These are phyloP conservation scores for Plectosphaerella plurivora DNA, from an alignment of 2,329 filamentous ascomycete genomes.

Conservation along the genomic window DNA sequence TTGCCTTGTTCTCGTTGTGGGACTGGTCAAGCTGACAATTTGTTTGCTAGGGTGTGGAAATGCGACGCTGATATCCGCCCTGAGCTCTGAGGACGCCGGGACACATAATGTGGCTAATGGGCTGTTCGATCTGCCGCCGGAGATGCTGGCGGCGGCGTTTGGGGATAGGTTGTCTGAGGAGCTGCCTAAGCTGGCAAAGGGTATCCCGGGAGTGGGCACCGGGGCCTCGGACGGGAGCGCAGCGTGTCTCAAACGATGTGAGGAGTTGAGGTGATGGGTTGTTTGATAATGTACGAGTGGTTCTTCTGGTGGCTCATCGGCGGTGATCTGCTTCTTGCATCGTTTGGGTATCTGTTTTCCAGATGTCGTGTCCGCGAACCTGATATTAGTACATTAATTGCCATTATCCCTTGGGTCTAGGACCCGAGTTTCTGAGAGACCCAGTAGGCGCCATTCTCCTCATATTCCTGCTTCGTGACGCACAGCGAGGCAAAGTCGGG, in stretches of 20 bases:
- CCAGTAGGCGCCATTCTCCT: constrained; percentile 77
- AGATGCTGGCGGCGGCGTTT: constrained; percentile 37
- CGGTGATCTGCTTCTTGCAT: no score
- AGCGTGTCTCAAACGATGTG: constrained; percentile 10
- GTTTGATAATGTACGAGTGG: no score
- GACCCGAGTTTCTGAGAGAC: constrained; percentile 64
- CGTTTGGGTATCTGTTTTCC: background rate
- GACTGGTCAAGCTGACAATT: background rate
- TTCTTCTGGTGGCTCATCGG: no score
- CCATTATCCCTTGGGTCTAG: background rate
- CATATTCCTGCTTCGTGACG: constrained; percentile 87
- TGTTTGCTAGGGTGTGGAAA: constrained; percentile 38
- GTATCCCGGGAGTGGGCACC: constrained; percentile 13
- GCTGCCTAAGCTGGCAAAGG: constrained; percentile 8
- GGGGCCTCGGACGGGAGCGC: constrained; percentile 11
- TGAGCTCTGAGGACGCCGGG: constrained; percentile 44
- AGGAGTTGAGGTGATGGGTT: background rate
- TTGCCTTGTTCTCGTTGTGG: background rate
- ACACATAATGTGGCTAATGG: constrained; percentile 41
- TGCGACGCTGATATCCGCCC: constrained; percentile 42
- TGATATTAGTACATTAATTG: background rate
- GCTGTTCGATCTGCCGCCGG: constrained; percentile 33
- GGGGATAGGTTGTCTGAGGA: constrained; percentile 22
- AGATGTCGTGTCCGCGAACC: background rate
- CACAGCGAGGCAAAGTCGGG: constrained; percentile 61